A percentile compares a stretch with the other conserved stretches of the same genome.
These are phyloP conservation scores for Fraxinus sp. DNA, from an alignment of 305 asterid species.

Conservation along the genomic window DNA sequence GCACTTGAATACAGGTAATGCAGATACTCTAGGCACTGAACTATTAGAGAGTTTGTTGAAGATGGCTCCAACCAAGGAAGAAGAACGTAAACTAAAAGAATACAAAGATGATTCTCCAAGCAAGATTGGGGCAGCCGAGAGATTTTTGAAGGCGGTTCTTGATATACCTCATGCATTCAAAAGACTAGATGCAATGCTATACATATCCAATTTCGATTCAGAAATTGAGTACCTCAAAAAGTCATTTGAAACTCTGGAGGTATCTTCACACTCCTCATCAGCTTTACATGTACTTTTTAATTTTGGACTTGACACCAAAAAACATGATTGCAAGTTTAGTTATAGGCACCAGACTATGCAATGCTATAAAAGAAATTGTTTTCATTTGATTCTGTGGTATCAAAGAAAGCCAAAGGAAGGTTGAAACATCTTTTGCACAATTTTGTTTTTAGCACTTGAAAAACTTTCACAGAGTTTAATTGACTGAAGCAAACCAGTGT, in stretches of 20 bases:
- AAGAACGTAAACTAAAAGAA: slow-evolving; percentile 76
- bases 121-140: slow-evolving; percentile 88
- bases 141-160: slow-evolving; percentile 70
- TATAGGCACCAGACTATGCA: not conserved
- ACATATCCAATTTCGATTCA: slow-evolving; percentile 69
- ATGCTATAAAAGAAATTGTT: not conserved
- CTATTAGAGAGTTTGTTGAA: slow-evolving; percentile 85
- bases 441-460: not conserved
- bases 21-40: slow-evolving; percentile 71
- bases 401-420: not conserved
- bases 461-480: not conserved
- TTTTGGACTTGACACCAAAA: not conserved
- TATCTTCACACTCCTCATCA: slow-evolving; percentile 30
- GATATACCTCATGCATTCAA: slow-evolving; percentile 84
- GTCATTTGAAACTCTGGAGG: slow-evolving; percentile 88
- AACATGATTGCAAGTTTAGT: slow-evolving; percentile 13
- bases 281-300: not conserved
- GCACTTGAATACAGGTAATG: slow-evolving; percentile 58
- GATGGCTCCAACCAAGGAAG: slow-evolving; percentile 97
- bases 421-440: not conserved
- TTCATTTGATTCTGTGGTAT: not conserved
- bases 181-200: slow-evolving; percentile 84
- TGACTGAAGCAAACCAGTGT: not conserved
- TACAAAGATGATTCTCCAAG: slow-evolving; percentile 66
- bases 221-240: slow-evolving; percentile 81